Evolutionary conservation across 768 basidiomycete genomes (phyloP), one percentile per base, ranked within the genome.

Genomic region (Neoboletus brunneissimus): DNA sequence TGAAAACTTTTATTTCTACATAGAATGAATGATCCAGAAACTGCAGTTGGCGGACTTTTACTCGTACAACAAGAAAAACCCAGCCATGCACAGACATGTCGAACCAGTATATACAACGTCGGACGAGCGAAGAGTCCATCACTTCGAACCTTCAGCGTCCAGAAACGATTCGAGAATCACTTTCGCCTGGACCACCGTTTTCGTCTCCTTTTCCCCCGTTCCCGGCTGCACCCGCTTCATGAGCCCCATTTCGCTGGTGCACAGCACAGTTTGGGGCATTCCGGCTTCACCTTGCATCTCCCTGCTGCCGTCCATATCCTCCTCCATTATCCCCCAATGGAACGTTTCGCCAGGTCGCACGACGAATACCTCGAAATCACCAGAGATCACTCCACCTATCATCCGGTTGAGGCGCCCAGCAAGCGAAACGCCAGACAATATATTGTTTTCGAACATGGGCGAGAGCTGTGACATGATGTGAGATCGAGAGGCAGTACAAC

Each of bases 361-460:
- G 8, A 38, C 4, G 11, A 48, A 51, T 22, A 47, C 34, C 11
- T 59, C 57, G n/a, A 61, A 59, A 49, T 61, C 50, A 16, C 57
- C 42, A 2, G 60, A 55, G 9, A 59, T 13, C 5, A 61, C 48
- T 2, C 29, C 57, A 15, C 34, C 23, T 8, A 61, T 38, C 53
- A 59, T 61, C 38, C 55, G 22, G 9, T 38, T 41, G 4, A 54
- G 44, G 10, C 18, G 32, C 13, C 31, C 53, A 4, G 60, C 50
- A 20, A 54, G 45, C 4, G 31, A 27, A 5, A 59, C 16, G 10
- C 23, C 22, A 7, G 35, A 29, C 1, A 29, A 20, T 22, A 59
- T 27, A 3, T 45, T 55, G 7, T 48, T 8, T 22, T n/a, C 42
- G 18, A 59, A 52, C 34, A 8, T 48, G 25, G 37, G 41, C 8